Percentiles rank a stretch among this genome's conserved stretches.
Conservation (phyloP, 305 asterid genomes). For the Withania somnifera region DNA sequence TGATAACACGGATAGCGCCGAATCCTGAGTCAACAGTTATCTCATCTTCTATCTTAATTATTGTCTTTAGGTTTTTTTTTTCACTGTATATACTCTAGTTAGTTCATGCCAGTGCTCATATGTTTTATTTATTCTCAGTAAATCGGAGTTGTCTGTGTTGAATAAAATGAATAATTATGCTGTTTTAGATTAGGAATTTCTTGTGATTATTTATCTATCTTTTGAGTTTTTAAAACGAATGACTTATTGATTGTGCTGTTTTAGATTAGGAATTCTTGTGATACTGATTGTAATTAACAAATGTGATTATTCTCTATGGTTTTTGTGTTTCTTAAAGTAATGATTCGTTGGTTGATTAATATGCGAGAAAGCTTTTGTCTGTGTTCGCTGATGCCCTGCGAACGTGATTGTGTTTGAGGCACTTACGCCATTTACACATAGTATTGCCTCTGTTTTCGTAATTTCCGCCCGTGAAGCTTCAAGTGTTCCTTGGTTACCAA, state of each 20-base stretch:
- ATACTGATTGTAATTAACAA: conserved; percentile 2
- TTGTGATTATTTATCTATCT: too few species aligned
- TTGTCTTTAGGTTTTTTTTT: not conserved
- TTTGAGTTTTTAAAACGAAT: too few species aligned
- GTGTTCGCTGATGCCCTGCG: conserved; percentile 14
- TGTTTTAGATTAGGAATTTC: not conserved
- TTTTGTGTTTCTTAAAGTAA: conserved; percentile 4
- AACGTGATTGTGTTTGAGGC: conserved; percentile 1
- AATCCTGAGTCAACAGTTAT: not conserved
- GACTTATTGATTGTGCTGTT: too few species aligned
- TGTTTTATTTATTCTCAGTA: not conserved
- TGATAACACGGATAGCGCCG: not conserved
- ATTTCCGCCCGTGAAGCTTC: not conserved
- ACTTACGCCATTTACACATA: not conserved
- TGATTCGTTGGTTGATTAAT: conserved; percentile 11
- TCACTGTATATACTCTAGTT: not conserved
- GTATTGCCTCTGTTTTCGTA: not conserved
- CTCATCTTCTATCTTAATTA: not conserved
- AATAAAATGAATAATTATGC: not conserved
- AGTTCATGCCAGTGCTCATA: not conserved
- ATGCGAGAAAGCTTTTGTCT: conserved; percentile 21
- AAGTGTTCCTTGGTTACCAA: not conserved
- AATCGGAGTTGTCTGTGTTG: not conserved
- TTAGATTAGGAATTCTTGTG: not conserved
- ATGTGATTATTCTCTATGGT: not conserved